Evolutionary conservation across 306 rosid species (phyloP), one percentile per base, ranked within the genome.

Genomic region (Ziziphus jujuba): DNA sequence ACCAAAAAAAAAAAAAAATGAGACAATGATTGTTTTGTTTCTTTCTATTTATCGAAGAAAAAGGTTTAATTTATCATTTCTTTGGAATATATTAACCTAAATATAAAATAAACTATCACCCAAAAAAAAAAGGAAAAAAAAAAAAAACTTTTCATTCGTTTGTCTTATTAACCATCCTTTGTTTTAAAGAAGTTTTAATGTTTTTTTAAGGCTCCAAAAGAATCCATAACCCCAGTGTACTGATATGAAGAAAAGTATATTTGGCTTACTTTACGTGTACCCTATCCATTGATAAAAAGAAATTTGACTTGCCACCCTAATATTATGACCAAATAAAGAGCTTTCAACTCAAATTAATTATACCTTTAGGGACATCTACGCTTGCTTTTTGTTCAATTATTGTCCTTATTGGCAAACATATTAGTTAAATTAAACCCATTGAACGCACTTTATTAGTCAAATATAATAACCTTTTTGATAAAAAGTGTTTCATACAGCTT

Each of bases 391-490:
- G 63, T 76, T 76, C 59, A 17, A 35, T 35, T 55, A 45, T 17
- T 51, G 11, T 10, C 23, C 5, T 28, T 56, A 15, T 45, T 12
- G 71, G 50, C 15, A 11, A 8, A 9, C 9, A 36, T 9, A 40
- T 38, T 38, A 38, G 12, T 40, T 40, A 40, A 28, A 40, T 40
- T 40, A 40, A 40, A 40, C 45, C 45, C 45, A 0, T 40, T 40
- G 45, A 40, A 40, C 12, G 45, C 12, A 40, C 45, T 40, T 40
- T 8, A 8, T 73, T 64, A 78, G 82, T 78, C 81, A 83, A 78
- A 73, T 78, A 75, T 62, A 16, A 67, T 56, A 63, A 66, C 17
- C 84, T 81, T 76, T 82, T 71, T 9, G 54, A 31, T 17, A 59
- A 54, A 67, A 71, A 35, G 56, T 77, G 59, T 68, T 16, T 45